phyloP scores from a whole-genome alignment of 345 rosid species.

The Lenwebbia sp. region DNA sequence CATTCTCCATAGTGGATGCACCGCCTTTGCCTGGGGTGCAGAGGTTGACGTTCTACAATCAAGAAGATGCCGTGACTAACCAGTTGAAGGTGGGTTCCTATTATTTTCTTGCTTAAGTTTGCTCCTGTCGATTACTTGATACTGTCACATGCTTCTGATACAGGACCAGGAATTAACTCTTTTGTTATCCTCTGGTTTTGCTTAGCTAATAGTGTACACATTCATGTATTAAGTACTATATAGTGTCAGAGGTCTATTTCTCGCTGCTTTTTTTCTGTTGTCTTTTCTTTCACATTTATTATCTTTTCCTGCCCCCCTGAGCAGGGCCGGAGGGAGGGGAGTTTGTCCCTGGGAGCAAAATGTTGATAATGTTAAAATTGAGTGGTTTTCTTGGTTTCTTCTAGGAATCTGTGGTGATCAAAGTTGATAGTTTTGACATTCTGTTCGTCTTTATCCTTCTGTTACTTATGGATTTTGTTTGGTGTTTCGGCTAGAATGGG shows the following conservation, averaged over 20 bases:
- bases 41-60: constrained; percentile 83
- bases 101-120: not conserved
- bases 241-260: not conserved
- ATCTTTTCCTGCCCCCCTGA: not conserved
- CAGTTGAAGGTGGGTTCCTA: constrained; percentile 46
- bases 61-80: constrained; percentile 85
- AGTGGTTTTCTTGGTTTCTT: not conserved
- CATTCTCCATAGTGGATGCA: constrained; percentile 85
- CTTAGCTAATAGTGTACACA: not conserved
- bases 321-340: not conserved
- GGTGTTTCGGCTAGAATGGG: constrained; percentile 59
- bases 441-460: not conserved
- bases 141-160: not conserved
- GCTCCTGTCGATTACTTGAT: not conserved
- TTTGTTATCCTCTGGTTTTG: not conserved
- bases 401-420: not conserved
- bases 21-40: constrained; percentile 74
- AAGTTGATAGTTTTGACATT: not conserved
- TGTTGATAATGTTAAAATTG: not conserved
- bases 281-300: not conserved
- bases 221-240: not conserved
- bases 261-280: not conserved
- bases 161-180: not conserved
- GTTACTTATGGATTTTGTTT: not conserved
- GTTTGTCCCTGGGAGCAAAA: not conserved